Evolutionary conservation across 805 yeast species (phyloP), one percentile per base, ranked within the genome.

Genomic region (Starmerella sp.): DNA sequence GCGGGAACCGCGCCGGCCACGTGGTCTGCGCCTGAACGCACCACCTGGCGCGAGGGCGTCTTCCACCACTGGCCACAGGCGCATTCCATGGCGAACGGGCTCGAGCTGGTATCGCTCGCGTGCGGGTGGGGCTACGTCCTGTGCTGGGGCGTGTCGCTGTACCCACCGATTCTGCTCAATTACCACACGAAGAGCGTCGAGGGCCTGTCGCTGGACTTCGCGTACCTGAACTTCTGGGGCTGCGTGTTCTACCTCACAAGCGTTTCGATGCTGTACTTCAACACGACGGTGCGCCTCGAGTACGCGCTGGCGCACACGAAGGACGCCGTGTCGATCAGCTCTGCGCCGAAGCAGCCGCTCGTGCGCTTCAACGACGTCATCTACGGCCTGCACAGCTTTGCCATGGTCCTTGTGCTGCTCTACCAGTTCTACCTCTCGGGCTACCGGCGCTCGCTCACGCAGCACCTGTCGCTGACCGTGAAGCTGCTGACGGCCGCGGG

Each of bases 361-460:
- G 67, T 77, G 9, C 68, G 77, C 8, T 55, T 63, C 54, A 72
- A 74, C 29, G 81, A 77, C 59, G 65, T 77, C 6, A 68, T 70
- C 6, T 77, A 75, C 59, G 72, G 75, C 2, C 58, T 65, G 35
- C 80, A 77, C 64, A 79, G 79, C 6, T 58, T 72, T 48, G 32
- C 70, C 1, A 56, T 75, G 36, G 70, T 72, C 30, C 17, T 65
- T 13, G 57, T 70, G 4, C 63, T 71, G 7, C 60, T 73, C 8
- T 65, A 68, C 48, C 80, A 76, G 63, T 65, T 58, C 55, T 67
- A 60, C 39, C 49, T 68, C 22, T 67, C 71, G 66, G 69, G 70
- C 6, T 75, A 73, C 52, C 57, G 66, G 4, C 63, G 70, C 28
- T 63, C 69, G 8, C 57, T 63, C 5, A 53, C 55, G 4, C 72